These are phyloP conservation scores for Puccinia hordei DNA, from an alignment of 1,284 basidiomycete species.

Conservation along the genomic window DNA sequence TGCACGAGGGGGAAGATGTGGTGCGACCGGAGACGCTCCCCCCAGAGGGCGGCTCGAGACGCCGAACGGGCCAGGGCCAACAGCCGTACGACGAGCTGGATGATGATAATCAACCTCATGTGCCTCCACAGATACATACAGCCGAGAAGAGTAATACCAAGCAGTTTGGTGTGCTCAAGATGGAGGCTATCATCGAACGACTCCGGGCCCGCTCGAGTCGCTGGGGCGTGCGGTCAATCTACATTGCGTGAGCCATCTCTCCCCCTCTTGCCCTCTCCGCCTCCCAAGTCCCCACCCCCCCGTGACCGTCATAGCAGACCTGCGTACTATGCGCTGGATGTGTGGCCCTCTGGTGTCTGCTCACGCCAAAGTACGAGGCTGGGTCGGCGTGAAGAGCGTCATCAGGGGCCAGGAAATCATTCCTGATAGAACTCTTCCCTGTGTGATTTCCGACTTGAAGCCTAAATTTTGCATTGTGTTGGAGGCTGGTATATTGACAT, in stretches of 20 bases:
- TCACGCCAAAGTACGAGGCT: no score
- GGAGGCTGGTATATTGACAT: not conserved
- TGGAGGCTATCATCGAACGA: slow-evolving; percentile 20
- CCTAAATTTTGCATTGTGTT: no score
- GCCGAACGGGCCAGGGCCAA: not conserved
- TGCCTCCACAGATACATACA: not conserved
- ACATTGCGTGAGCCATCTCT: not conserved
- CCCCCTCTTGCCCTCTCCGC: not conserved
- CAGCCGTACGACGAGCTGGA: not conserved
- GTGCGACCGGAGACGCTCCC: not conserved
- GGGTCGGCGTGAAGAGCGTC: no score
- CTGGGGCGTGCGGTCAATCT: slow-evolving; percentile 24
- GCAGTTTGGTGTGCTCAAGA: slow-evolving; percentile 37
- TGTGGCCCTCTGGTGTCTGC: no score
- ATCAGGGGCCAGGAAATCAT: no score
- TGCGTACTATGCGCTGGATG: no score
- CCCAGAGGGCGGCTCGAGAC: not conserved
- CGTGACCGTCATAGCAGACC: no score
- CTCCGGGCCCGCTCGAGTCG: not conserved
- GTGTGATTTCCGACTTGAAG: no score
- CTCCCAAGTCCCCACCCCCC: no score
- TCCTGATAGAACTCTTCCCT: no score
- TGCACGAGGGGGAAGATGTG: not conserved
- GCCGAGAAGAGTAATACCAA: not conserved
- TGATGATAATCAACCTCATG: not conserved